Base-by-base conservation (phyloP, 129 eudicot species). In the Solidago caesia region DNA sequence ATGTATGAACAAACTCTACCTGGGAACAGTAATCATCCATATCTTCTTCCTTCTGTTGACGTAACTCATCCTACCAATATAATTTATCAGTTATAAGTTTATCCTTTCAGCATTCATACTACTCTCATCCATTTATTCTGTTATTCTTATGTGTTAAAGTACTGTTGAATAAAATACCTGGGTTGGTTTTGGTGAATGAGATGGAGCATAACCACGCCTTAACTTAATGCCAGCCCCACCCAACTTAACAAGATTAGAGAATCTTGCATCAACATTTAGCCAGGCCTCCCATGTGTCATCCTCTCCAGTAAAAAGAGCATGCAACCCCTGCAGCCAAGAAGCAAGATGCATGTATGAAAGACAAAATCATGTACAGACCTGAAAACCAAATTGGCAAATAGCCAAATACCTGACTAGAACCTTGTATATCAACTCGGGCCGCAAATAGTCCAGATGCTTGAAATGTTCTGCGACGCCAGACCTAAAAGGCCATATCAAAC, bases 201-300 rank as follows among this genome's bases (percentile, higher is more conserved):
- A 89, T 15, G 96, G 87, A 77, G 96, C 93, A 85, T 85, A 94
- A 75, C 99, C 99, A 67, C 97, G 96, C 70, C 99, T 87, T 77
- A 94, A 79, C 70, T 84, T 88, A 43, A 88, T 76, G 80, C 94
- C 89, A 41, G 76, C 84, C 70, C 91, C 86, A 41, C 92, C 97
- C 21, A 88, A 73, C 72, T 72, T 83, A 74, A 91, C 81, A 67
- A 85, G 81, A 77, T 78, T 75, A 46, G 98, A 82, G 79, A 90
- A 83, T 16, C 96, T 93, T 78, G 96, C 78, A 67, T 85, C 96
- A 68, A 76, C 85, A 79, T 80, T 79, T 68, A 94, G 82, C 97
- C 96, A 88, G 44, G 97, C 96, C 80, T 94, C 99, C 99, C 99
- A 94, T n/a, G 99, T 91, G 64, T 87, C 88, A 89, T 94, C 99